These are phyloP conservation scores for Malassezia japonica DNA, from an alignment of 1,284 basidiomycete genomes.

Conservation along the genomic window DNA sequence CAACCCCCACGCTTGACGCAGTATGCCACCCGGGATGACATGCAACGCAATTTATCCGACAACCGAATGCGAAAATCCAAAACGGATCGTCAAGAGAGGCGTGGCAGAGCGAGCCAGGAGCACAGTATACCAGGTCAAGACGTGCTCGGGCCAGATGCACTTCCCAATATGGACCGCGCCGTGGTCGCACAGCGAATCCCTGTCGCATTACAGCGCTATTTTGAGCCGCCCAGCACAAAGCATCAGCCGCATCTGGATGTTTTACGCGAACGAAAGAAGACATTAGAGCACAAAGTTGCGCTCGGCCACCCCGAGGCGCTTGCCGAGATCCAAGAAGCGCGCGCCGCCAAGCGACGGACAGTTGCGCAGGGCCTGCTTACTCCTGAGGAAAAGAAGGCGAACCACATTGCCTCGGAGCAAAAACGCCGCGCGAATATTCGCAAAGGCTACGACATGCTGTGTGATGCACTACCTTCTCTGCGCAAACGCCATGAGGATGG, in stretches of 20 bases:
- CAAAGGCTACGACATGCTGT: constrained; percentile 17
- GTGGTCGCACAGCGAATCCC: not conserved
- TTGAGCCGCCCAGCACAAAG: constrained; percentile 2
- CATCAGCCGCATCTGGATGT: constrained; percentile 16
- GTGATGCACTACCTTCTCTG: not conserved
- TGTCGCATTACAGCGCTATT: not conserved
- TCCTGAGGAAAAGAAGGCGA: constrained; percentile 13
- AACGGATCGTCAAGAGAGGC: too few relatives aligned
- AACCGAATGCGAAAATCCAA: too few relatives aligned
- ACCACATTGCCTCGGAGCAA: constrained; percentile 18
- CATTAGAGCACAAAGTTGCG: not conserved
- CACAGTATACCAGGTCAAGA: too few relatives aligned
- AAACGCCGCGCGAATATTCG: constrained; percentile 18
- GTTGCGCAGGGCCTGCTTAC: not conserved
- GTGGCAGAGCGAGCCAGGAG: too few relatives aligned
- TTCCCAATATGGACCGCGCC: not conserved
- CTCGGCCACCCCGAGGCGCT: constrained; percentile 1
- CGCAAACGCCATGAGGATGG: not conserved
- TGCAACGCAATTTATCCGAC: too few relatives aligned
- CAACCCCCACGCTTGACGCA: too few relatives aligned
- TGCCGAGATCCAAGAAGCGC: not conserved
- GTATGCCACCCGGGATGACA: too few relatives aligned
- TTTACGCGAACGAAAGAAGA: constrained; percentile 11
- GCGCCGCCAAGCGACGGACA: constrained; percentile 2
- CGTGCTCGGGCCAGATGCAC: too few relatives aligned